phyloP scores from a whole-genome alignment of 1,139 yeast genomes.

The Petasospora rhodanensis region DNA sequence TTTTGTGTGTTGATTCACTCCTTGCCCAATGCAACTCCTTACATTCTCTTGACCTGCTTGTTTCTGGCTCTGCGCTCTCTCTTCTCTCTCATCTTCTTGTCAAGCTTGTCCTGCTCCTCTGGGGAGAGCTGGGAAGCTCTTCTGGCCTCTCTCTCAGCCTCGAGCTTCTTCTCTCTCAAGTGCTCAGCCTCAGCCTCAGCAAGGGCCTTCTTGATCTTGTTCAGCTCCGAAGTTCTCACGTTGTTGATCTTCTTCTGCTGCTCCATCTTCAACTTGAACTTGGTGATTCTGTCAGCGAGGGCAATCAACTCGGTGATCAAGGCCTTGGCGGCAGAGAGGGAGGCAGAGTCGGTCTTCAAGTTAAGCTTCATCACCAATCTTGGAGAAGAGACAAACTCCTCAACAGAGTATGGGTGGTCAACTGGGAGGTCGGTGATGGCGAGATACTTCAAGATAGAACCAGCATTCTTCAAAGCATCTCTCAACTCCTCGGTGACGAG shows the following conservation, averaged over 20 bases:
- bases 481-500: conserved; percentile 49
- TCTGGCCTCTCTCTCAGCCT: conserved; percentile 58
- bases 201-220: conserved; percentile 60
- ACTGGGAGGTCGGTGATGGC: conserved; percentile 81
- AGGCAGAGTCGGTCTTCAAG: conserved; percentile 41
- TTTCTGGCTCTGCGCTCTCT: conserved; percentile 46
- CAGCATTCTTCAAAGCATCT: conserved; percentile 46
- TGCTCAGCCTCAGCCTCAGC: conserved; percentile 67
- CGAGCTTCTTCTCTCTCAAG: conserved; percentile 61
- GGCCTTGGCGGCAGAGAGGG: conserved; percentile 43
- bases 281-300: conserved; percentile 44
- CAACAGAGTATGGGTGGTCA: conserved; percentile 53
- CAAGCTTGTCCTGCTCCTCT: conserved; percentile 71
- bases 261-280: conserved; percentile 46
- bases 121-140: conserved; percentile 56
- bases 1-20: background rate
- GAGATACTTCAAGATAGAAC: conserved; percentile 54
- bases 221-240: conserved; percentile 36
- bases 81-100: conserved; percentile 63
- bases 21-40: conserved; percentile 5
- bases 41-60: conserved; percentile 38
- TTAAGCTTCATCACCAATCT: conserved; percentile 49
- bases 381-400: conserved; percentile 45
- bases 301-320: conserved; percentile 49
- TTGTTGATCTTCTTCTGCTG: conserved; percentile 69